Conservation (phyloP, 2,329 filamentous ascomycete genomes). For the Arthroderma sp. region DNA sequence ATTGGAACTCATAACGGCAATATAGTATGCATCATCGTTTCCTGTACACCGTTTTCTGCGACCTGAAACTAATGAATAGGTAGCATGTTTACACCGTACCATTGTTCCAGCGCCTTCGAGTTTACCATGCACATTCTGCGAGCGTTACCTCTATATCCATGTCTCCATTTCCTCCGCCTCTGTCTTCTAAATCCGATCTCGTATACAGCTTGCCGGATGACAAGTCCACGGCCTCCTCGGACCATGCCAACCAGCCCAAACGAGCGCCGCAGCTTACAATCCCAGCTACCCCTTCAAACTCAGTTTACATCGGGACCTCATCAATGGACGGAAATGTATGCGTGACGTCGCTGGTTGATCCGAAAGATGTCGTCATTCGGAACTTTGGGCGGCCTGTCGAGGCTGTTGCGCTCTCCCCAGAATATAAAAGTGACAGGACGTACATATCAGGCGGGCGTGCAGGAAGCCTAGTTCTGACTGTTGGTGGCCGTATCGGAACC, state of each 20-base stretch:
- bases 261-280: conserved; percentile 28
- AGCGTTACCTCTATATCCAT: conserved; percentile 83
- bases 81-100: conserved; percentile 80
- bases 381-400: conserved; percentile 92
- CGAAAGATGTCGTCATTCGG: conserved; percentile 77
- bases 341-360: conserved; percentile 71
- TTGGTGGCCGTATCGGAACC: conserved; percentile 63
- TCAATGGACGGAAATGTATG: conserved; percentile 95
- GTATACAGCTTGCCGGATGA: not conserved
- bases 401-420: conserved; percentile 82
- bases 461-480: conserved; percentile 74
- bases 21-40: conserved; percentile 50
- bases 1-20: conserved; percentile 93
- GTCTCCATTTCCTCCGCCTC: conserved; percentile 64
- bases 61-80: conserved; percentile 16
- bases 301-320: conserved; percentile 84
- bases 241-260: conserved; percentile 11
- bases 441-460: conserved; percentile 86
- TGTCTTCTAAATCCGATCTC: conserved; percentile 20
- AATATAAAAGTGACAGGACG: conserved; percentile 76
- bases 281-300: conserved; percentile 67
- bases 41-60: not conserved
- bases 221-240: conserved; percentile 10
- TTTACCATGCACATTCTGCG: conserved; percentile 85
- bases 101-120: conserved; percentile 63